Conservation (phyloP, 495 filamentous ascomycete genomes). For the Penicillium salamii region DNA sequence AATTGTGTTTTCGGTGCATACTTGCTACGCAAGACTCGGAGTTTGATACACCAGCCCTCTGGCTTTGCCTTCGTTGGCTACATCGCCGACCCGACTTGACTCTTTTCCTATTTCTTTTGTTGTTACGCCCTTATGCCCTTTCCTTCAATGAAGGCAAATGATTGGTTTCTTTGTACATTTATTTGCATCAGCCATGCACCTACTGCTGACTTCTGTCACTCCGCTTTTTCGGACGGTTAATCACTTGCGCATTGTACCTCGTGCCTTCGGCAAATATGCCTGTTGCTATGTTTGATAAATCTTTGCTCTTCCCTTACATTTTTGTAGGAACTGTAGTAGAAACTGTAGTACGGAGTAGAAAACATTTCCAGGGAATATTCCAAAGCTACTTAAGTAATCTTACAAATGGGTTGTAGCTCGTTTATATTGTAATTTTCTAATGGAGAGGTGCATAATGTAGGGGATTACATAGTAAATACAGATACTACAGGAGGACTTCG, state of each 20-base stretch:
- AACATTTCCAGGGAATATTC: too few relatives aligned
- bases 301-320: neutral
- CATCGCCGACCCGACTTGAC: conserved; percentile 14
- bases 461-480: too few relatives aligned
- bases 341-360: too few relatives aligned
- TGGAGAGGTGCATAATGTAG: too few relatives aligned
- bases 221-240: conserved; percentile 1
- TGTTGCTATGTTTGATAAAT: neutral
- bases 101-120: conserved; percentile 30
- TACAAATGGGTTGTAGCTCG: too few relatives aligned
- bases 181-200: conserved; percentile 21
- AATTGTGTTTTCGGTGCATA: conserved; percentile 10
- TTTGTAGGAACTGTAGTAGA: too few relatives aligned
- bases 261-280: neutral
- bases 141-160: conserved; percentile 19
- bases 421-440: too few relatives aligned
- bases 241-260: conserved; percentile 1
- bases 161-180: conserved; percentile 34
- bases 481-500: too few relatives aligned
- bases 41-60: conserved; percentile 13
- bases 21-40: conserved; percentile 17
- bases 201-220: conserved; percentile 6
- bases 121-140: conserved; percentile 32
- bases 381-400: too few relatives aligned
- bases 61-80: conserved; percentile 2